Conservation (phyloP, 2,329 filamentous ascomycete species). For the Colletotrichum sp. region DNA sequence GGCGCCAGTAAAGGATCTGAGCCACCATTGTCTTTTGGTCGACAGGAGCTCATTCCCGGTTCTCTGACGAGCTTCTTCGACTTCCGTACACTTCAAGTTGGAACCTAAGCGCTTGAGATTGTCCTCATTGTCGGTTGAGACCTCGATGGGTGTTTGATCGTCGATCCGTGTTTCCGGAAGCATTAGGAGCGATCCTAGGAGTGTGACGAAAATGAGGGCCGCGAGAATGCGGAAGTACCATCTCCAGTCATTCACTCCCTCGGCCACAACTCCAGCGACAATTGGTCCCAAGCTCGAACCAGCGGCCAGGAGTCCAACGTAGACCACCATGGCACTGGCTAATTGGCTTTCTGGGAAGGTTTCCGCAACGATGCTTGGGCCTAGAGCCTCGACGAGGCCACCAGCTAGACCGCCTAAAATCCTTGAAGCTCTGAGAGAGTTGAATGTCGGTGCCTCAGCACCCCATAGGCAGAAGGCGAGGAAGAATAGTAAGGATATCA, state of each 20-base stretch:
- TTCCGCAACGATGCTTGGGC: slow-evolving; percentile 23
- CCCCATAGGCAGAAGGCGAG: slow-evolving; percentile 22
- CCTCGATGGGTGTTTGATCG: background rate
- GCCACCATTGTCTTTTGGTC: background rate
- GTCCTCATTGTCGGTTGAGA: background rate
- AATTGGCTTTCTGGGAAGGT: slow-evolving; percentile 22
- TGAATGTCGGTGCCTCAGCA: slow-evolving; percentile 17
- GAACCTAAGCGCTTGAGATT: background rate
- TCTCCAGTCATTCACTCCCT: slow-evolving; percentile 19
- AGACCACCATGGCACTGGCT: slow-evolving; percentile 28
- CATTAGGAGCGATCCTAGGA: slow-evolving; percentile 21
- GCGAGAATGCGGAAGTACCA: slow-evolving; percentile 24
- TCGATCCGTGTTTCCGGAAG: slow-evolving; percentile 23
- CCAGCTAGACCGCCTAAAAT: slow-evolving; percentile 20
- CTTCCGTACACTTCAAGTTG: background rate
- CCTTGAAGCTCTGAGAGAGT: slow-evolving; percentile 6
- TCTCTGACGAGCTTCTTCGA: background rate
- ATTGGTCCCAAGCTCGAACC: slow-evolving; percentile 26
- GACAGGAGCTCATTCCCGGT: too few relatives aligned
- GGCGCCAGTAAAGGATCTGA: slow-evolving; percentile 1
- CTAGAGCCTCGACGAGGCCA: slow-evolving; percentile 23
- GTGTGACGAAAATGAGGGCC: slow-evolving; percentile 19
- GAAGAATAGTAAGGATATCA: slow-evolving; percentile 23
- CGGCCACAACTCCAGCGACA: slow-evolving; percentile 17
- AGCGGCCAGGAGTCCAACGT: slow-evolving; percentile 18